phyloP scores from a whole-genome alignment of 2,329 filamentous ascomycete species.

The Hypoxylon sp. region DNA sequence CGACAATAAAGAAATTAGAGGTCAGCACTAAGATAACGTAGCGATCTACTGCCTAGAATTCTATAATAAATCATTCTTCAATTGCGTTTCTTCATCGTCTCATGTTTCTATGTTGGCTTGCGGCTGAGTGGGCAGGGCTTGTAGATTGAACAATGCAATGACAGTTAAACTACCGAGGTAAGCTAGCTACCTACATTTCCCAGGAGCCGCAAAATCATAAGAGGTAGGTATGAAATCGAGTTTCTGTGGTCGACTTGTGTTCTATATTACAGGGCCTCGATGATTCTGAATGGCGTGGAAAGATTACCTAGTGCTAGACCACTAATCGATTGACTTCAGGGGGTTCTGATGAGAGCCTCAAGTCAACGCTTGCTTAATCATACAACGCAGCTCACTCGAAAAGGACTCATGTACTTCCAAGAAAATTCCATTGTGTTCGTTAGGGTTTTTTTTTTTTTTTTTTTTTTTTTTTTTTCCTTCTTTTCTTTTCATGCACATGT shows the following conservation, averaged over 20 bases:
- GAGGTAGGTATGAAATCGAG: background rate
- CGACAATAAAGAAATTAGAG: background rate
- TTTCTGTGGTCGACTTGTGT: background rate
- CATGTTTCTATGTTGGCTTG: background rate
- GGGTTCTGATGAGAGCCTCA: constrained; percentile 7
- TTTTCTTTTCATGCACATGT: background rate
- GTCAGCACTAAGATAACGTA: background rate
- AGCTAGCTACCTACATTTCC: too few species aligned
- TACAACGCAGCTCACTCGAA: background rate
- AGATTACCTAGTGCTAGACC: too few species aligned
- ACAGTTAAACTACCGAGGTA: too few species aligned
- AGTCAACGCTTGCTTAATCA: constrained; percentile 5
- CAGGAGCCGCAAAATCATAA: too few species aligned
- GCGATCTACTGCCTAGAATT: background rate
- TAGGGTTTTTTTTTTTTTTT: background rate
- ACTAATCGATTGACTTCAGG: background rate
- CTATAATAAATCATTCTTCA: background rate
- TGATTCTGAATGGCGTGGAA: background rate
- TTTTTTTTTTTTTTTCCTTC: background rate
- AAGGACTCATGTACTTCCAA: background rate
- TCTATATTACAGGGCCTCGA: background rate
- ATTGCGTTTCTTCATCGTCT: background rate
- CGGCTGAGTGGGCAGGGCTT: background rate
- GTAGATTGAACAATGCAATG: background rate
- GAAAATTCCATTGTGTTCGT: constrained; percentile 1